These are phyloP conservation scores for Xylariaceae sp. DNA, from an alignment of 2,329 filamentous ascomycete species.

Conservation along the genomic window DNA sequence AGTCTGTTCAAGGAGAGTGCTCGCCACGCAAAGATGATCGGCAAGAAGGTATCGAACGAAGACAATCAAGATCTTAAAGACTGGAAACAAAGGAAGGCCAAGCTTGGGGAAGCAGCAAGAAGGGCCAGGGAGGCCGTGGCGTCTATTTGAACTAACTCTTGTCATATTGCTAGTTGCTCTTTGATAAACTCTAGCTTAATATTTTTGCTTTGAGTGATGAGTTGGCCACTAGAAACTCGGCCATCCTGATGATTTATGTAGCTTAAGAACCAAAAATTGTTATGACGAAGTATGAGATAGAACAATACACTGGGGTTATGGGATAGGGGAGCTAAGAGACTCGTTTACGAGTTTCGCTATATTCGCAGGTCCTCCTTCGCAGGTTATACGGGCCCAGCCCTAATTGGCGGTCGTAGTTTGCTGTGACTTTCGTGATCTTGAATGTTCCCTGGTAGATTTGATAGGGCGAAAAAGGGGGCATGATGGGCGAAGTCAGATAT, in stretches of 20 bases:
- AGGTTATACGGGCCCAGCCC: too few relatives aligned
- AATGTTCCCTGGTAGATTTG: too few relatives aligned
- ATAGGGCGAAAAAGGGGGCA: too few relatives aligned
- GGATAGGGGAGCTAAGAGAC: too few relatives aligned
- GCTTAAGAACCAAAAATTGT: neutral
- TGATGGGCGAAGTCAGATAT: too few relatives aligned
- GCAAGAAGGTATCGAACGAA: neutral
- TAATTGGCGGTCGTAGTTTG: too few relatives aligned
- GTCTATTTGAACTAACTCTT: constrained; percentile 8
- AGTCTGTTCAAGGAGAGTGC: constrained; percentile 10
- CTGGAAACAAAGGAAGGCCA: neutral
- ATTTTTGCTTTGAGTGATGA: neutral
- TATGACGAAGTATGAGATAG: too few relatives aligned
- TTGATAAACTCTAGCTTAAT: neutral
- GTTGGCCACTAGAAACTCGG: too few relatives aligned
- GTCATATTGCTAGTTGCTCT: neutral
- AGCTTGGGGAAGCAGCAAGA: constrained; percentile 11
- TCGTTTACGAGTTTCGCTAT: too few relatives aligned
- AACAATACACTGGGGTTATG: too few relatives aligned
- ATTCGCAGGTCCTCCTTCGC: too few relatives aligned
- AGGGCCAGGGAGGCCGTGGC: neutral
- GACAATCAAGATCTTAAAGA: neutral
- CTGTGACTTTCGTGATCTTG: too few relatives aligned
- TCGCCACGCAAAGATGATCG: constrained; percentile 4
- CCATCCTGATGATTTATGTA: neutral